These are phyloP conservation scores for Leptodermis oblonga DNA, from an alignment of 257 asterid genomes.

Conservation along the genomic window DNA sequence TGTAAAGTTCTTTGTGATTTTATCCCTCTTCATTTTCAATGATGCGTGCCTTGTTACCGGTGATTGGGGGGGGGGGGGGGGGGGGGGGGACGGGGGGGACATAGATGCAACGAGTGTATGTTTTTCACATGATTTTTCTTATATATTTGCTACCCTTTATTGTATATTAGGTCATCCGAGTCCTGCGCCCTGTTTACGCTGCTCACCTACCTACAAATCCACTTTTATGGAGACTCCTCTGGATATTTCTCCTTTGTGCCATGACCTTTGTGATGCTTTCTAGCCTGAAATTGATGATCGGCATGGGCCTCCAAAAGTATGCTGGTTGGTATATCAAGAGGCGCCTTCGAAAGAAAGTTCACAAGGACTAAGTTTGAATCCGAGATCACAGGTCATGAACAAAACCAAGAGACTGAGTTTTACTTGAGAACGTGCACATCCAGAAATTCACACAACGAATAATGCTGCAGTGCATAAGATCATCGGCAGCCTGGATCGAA, in stretches of 20 bases:
- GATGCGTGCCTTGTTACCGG: neutral
- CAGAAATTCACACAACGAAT: neutral
- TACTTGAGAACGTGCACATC: neutral
- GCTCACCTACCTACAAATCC: slow-evolving; percentile 84
- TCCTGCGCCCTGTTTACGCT: slow-evolving; percentile 73
- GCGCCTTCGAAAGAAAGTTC: slow-evolving; percentile 74
- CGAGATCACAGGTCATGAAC: neutral
- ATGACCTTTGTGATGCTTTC: slow-evolving; percentile 88
- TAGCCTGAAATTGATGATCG: slow-evolving; percentile 78
- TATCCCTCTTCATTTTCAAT: neutral
- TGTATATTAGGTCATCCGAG: slow-evolving; percentile 67
- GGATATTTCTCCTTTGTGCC: slow-evolving; percentile 54
- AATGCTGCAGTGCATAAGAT: neutral
- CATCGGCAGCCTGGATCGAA: neutral
- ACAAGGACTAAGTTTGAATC: slow-evolving; percentile 44
- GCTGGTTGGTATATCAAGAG: slow-evolving; percentile 85
- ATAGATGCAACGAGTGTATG: neutral
- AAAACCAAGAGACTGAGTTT: neutral
- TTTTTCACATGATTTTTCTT: neutral
- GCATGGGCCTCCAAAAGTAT: slow-evolving; percentile 73
- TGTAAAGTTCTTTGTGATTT: neutral
- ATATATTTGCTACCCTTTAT: neutral
- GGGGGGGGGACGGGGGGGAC: neutral
- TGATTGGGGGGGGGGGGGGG: neutral
- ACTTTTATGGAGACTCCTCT: slow-evolving; percentile 69